Percentiles rank a stretch among this genome's conserved stretches.
Evolutionary conservation across 352 stramenopile genomes (phyloP).

Genomic region (Pythium biforme): DNA sequence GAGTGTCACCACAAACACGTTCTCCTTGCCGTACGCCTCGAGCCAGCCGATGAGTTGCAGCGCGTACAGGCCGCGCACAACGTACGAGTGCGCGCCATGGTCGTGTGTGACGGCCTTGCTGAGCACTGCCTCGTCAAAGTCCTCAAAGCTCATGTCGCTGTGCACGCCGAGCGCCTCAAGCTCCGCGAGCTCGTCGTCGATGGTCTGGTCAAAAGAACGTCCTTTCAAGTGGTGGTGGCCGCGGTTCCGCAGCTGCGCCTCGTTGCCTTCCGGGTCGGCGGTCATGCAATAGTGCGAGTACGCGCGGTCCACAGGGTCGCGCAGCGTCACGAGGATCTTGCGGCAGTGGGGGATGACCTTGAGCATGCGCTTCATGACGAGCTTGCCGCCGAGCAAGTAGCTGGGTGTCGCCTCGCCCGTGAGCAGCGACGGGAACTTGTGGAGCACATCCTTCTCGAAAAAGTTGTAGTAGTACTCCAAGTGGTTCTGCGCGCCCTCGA

Average conservation of each 20-base stretch:
- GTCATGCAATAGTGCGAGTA: slow-evolving; percentile 92
- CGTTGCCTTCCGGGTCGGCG: slow-evolving; percentile 66
- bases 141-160: slow-evolving; percentile 68
- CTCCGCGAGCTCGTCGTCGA: slow-evolving; percentile 71
- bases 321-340: slow-evolving; percentile 86
- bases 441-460: slow-evolving; percentile 78
- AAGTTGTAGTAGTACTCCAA: slow-evolving; percentile 79
- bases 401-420: slow-evolving; percentile 93
- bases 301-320: slow-evolving; percentile 77
- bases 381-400: slow-evolving; percentile 84
- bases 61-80: slow-evolving; percentile 92
- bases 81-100: slow-evolving; percentile 81
- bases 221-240: slow-evolving; percentile 66
- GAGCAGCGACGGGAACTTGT: slow-evolving; percentile 87
- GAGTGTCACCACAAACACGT: slow-evolving; percentile 92
- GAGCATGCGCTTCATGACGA: slow-evolving; percentile 75
- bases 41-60: slow-evolving; percentile 94
- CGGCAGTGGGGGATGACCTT: slow-evolving; percentile 71
- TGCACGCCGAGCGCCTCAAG: slow-evolving; percentile 60
- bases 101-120: slow-evolving; percentile 39
- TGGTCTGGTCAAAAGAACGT: slow-evolving; percentile 67
- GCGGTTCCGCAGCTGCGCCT: slow-evolving; percentile 76
- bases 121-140: slow-evolving; percentile 67
- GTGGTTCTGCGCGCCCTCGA: slow-evolving; percentile 60
- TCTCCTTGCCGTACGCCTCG: slow-evolving; percentile 80